These are phyloP conservation scores for Penicillium decumbens DNA, from an alignment of 2,329 filamentous ascomycete species.

Conservation along the genomic window DNA sequence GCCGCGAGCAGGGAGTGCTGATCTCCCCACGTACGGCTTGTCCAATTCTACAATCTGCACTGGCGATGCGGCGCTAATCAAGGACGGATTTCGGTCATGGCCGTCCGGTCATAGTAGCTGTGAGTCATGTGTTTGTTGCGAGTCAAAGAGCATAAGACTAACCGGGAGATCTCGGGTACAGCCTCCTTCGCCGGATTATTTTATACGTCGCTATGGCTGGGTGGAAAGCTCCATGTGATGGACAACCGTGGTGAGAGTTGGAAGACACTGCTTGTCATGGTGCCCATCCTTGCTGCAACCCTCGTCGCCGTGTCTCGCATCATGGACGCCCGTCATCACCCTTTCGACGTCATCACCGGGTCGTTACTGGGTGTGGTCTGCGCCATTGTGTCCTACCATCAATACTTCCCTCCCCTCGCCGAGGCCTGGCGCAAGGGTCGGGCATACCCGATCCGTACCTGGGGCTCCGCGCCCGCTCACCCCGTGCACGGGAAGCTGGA, in stretches of 20 bases:
- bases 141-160: slow-evolving; percentile 10
- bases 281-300: slow-evolving; percentile 51
- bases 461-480: slow-evolving; percentile 47
- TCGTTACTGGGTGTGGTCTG: slow-evolving; percentile 51
- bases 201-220: slow-evolving; percentile 56
- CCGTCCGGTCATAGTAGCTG: slow-evolving; percentile 55
- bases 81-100: slow-evolving; percentile 58
- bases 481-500: slow-evolving; percentile 11
- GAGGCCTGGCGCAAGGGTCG: slow-evolving; percentile 56
- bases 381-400: slow-evolving; percentile 52
- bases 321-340: slow-evolving; percentile 59
- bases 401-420: slow-evolving; percentile 55
- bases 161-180: slow-evolving; percentile 23
- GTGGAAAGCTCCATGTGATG: slow-evolving; percentile 56
- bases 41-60: slow-evolving; percentile 50
- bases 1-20: slow-evolving; percentile 34
- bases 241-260: slow-evolving; percentile 59
- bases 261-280: slow-evolving; percentile 53
- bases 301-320: slow-evolving; percentile 56
- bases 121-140: slow-evolving; percentile 26
- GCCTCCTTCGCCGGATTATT: slow-evolving; percentile 57
- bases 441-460: slow-evolving; percentile 55
- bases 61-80: slow-evolving; percentile 48
- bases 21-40: slow-evolving; percentile 39
- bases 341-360: slow-evolving; percentile 57